Evolutionary conservation across 2,329 filamentous ascomycete genomes (phyloP), one percentile per base, ranked within the genome.

Genomic region (Verticillium tricorpus): DNA sequence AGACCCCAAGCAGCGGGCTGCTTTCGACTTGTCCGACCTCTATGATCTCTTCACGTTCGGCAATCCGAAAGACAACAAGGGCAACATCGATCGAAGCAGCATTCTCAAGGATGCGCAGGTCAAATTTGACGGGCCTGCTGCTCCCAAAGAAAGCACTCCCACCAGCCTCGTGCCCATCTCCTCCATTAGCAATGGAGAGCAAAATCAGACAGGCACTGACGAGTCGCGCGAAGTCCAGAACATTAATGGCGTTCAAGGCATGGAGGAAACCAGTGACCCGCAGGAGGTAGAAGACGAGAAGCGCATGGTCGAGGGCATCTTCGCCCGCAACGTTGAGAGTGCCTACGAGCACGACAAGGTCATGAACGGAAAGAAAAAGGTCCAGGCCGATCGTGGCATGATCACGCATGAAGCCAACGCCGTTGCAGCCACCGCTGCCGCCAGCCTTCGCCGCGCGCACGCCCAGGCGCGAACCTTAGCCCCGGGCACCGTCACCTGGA

Each of bases 321-420:
- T 98, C 72, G 89, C 93, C 1, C 87, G 89, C 50, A 90, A 92
- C 2, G 90, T 98, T 1, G 93, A 96, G 69, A 93, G 90, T n/a
- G 92, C 93, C 0, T 85, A 97, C 55, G 92, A 97, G 69, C 95
- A 99, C 72, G 95, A 98, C 67, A 86, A 92, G 60, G 96, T 98
- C 69, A 85, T 98, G 69, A 91, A 89, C 67, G 90, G 90, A 45
- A 89, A 87, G 67, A 85, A 86, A 59, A 87, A 87, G 61, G 79
- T 91, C 19, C 84, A 87, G 64, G 90, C 92, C 0, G 91, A 97
- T 69, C 87, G 88, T 5, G 85, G 85, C 28, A 89, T 96, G 66
- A 87, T 97, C 57, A 89, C 92, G 67, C 85, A 87, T 11, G 93
- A 97, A 75, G 94, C 94, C 0, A 89, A 89, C 69, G 85, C 87